Evolutionary conservation across 495 filamentous ascomycete genomes (phyloP).

Genomic region (Pseudevernia furfuracea): DNA sequence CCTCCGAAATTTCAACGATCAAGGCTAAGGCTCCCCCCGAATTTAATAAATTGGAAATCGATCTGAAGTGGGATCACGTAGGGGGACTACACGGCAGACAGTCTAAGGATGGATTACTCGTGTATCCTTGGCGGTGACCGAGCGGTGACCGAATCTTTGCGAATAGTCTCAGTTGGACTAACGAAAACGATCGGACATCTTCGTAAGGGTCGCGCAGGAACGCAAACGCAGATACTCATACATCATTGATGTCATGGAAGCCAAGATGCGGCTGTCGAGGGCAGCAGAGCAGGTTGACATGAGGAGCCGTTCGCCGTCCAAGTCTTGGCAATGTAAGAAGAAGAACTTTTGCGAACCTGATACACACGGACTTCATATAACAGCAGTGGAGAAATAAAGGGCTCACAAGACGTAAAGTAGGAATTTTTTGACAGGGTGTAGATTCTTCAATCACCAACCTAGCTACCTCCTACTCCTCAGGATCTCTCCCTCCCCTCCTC

Average conservation of each 20-base stretch:
- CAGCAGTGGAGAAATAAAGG: neutral
- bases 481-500: slow-evolving; percentile 37
- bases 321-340: neutral
- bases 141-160: neutral
- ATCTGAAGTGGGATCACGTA: neutral
- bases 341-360: neutral
- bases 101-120: neutral
- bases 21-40: neutral
- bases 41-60: neutral
- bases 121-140: neutral
- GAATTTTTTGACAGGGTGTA: no score
- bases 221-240: neutral
- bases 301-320: neutral
- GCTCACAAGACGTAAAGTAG: neutral
- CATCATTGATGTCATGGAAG: neutral
- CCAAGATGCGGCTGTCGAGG: neutral
- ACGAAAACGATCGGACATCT: neutral
- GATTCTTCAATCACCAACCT: neutral
- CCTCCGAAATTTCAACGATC: neutral
- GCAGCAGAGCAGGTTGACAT: neutral
- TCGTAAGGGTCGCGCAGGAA: neutral
- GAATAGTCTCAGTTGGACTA: neutral
- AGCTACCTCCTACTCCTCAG: slow-evolving; percentile 23
- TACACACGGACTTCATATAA: neutral
- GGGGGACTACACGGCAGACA: neutral